Base-by-base conservation (phyloP, 495 filamentous ascomycete species). In the Penicillium angulare region DNA sequence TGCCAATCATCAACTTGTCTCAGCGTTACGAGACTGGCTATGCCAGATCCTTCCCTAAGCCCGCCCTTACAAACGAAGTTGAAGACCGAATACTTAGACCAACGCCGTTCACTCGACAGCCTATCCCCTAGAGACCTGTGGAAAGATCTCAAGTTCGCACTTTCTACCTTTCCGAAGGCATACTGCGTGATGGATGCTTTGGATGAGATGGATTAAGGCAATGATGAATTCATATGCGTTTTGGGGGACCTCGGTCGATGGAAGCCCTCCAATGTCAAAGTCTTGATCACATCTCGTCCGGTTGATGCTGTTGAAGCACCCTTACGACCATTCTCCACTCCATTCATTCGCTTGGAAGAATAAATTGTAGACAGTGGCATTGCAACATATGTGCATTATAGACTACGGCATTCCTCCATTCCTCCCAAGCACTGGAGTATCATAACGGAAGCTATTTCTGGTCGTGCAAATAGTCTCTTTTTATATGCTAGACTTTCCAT, bases 181-280 rank as follows among this genome's bases (percentile, higher is more conserved):
- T 79, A 75, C 47, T 72, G 66, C 42, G 63, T 81, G 26, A 67
- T 60, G 0, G 79, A 81, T 53, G 79, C 76, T 8, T 60, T 79
- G 17, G 79, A 80, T 60, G 68, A 74, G 59, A 65, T 74, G 73
- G 66, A 72, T 50, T 39, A 49, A 20, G 72, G 67, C 16, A 64
- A 70, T 49, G 63, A 72, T 29, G 51, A 51, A 1, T 76, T 76
- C 33, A 51, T 79, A 0, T 46, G 59, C 13, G 34, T 46, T 5
- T 50, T 77, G 8, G 56, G 45, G 3, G 45, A 50, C 12, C 43
- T 78, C n/a, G 74, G 67, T 0, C 40, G 56, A 12, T 72, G 64
- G 65, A 58, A 51, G n/a, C 69, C 75, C 5, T 43, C 49, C 1
- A 56, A 57, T 10, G 44, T 78, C 50, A 79, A 79, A 46, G 52